A percentile compares a stretch with the other conserved stretches of the same genome.
Evolutionary conservation across 1,284 basidiomycete genomes (phyloP).

Genomic region (Grifola frondosa): DNA sequence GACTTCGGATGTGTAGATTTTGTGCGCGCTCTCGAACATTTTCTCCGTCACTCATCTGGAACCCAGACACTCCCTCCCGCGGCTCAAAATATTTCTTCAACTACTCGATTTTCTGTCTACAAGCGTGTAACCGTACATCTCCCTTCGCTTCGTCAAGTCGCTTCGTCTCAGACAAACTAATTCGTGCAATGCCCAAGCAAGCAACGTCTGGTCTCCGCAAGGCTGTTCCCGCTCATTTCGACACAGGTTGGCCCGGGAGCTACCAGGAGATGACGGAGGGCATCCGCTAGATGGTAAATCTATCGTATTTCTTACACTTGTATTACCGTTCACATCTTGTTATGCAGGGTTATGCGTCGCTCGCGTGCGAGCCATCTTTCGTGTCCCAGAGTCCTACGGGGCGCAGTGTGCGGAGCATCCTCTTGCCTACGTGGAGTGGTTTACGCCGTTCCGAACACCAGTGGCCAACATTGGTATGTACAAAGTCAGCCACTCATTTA

Average conservation of each 20-base stretch:
- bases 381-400: constrained; percentile 1
- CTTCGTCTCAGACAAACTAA: background rate
- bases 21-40: constrained; percentile 8
- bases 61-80: background rate
- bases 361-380: constrained; percentile 18
- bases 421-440: constrained; percentile 29
- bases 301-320: background rate
- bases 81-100: background rate
- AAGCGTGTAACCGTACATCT: constrained; percentile 3
- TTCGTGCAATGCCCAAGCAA: constrained; percentile 5
- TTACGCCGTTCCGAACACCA: constrained; percentile 15
- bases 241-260: constrained; percentile 2
- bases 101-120: constrained; percentile 6
- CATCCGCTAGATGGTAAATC: too few species aligned
- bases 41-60: background rate
- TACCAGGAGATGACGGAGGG: background rate
- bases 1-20: constrained; percentile 13
- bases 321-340: background rate
- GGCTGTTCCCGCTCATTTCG: constrained; percentile 2
- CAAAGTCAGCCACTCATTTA: constrained; percentile 14
- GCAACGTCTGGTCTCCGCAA: background rate
- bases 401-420: constrained; percentile 3
- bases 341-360: constrained; percentile 14
- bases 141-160: constrained; percentile 4
- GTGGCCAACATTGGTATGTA: constrained; percentile 15